Conservation (phyloP, 23 red algal species). For the Gracilariopsis chorda region DNA sequence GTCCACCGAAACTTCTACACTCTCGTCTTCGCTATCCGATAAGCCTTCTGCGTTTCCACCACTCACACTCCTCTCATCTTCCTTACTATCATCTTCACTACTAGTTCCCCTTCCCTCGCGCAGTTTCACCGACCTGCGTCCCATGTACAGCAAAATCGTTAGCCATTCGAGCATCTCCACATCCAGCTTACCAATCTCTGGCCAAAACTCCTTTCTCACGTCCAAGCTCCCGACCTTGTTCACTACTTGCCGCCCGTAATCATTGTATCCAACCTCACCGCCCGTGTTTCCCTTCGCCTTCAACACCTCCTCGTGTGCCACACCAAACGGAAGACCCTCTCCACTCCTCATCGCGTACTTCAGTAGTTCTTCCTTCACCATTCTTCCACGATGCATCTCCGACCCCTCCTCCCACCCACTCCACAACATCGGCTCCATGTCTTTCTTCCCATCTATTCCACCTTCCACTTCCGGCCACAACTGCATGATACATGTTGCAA, state of each 20-base stretch:
- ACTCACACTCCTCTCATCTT: too few relatives aligned
- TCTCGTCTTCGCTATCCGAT: too few relatives aligned
- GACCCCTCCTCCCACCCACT: background rate
- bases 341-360: background rate
- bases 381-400: background rate
- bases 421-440: background rate
- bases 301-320: background rate
- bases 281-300: background rate
- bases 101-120: too few relatives aligned
- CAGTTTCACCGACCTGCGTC: background rate
- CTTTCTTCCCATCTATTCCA: background rate
- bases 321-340: constrained; percentile 1
- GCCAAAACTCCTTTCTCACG: background rate
- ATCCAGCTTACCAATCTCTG: background rate
- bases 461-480: background rate
- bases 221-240: background rate
- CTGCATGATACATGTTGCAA: constrained; percentile 7
- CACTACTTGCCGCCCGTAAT: background rate
- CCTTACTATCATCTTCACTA: too few relatives aligned
- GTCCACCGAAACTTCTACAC: too few relatives aligned
- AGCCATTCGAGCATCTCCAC: background rate
- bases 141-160: background rate
- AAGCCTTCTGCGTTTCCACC: too few relatives aligned
- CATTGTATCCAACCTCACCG: background rate
- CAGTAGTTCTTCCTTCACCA: background rate